Evolutionary conservation across 805 yeast species (phyloP).

Genomic region (Kockiozyma suomiensis): DNA sequence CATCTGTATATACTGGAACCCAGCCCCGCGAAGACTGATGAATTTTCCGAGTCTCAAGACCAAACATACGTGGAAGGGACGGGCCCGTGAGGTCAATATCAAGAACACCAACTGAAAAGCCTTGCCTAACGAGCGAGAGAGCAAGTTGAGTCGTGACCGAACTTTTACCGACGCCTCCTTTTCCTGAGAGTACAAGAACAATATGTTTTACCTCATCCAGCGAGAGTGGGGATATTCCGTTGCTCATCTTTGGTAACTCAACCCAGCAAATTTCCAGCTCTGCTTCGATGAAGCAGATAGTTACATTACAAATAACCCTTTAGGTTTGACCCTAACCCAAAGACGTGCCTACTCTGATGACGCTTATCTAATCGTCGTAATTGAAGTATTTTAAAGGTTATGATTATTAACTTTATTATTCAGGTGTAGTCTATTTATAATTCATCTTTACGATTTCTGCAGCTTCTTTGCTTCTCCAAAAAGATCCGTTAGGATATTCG

Average conservation of each 20-base stretch:
- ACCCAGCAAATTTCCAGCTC: neutral
- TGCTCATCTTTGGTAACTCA: neutral
- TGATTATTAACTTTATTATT: too few relatives aligned
- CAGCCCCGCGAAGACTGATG: slow-evolving; percentile 84
- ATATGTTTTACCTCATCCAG: slow-evolving; percentile 68
- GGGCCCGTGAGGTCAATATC: slow-evolving; percentile 98
- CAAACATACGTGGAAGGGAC: slow-evolving; percentile 94
- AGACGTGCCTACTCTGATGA: neutral
- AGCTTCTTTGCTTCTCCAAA: slow-evolving; percentile 38
- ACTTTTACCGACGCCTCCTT: slow-evolving; percentile 97
- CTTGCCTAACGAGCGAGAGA: slow-evolving; percentile 68
- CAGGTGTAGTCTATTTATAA: neutral
- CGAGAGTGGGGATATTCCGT: slow-evolving; percentile 33
- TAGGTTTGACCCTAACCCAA: slow-evolving; percentile 5
- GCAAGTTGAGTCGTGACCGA: slow-evolving; percentile 95
- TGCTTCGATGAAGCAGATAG: too few relatives aligned
- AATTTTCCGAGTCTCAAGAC: slow-evolving; percentile 76
- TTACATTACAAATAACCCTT: neutral
- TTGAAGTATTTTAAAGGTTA: too few relatives aligned
- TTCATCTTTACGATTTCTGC: slow-evolving; percentile 9
- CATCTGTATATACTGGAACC: slow-evolving; percentile 76
- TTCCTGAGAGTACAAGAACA: slow-evolving; percentile 82
- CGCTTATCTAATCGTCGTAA: neutral
- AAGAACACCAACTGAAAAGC: slow-evolving; percentile 85
- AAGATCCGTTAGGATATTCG: slow-evolving; percentile 42